Percentiles rank a stretch among this genome's conserved stretches.
phyloP scores from a whole-genome alignment of 2,329 filamentous ascomycete species.

The Hypoxylon rubiginosum region DNA sequence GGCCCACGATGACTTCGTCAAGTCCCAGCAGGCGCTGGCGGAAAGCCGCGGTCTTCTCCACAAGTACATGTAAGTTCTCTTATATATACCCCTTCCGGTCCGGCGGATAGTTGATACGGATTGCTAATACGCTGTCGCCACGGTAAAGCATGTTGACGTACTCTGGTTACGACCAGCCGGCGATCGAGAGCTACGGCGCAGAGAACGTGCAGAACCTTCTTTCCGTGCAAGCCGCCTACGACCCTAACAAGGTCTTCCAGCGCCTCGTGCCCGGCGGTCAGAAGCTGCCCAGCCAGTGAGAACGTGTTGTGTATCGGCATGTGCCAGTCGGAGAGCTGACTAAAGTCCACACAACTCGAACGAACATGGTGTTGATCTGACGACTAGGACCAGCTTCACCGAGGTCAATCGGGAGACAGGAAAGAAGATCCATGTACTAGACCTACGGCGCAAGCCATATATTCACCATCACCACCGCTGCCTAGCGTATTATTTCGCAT shows the following conservation, averaged over 20 bases:
- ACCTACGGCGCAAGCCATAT: not conserved
- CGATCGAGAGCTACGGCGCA: conserved; percentile 15
- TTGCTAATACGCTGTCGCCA: not conserved
- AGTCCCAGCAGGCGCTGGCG: conserved; percentile 9
- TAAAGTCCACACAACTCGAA: not conserved
- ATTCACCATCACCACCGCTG: not conserved
- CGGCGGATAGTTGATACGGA: not conserved
- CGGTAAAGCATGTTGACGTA: conserved; percentile 16
- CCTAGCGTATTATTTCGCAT: not conserved
- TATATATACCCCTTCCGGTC: not conserved
- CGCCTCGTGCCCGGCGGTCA: conserved; percentile 17
- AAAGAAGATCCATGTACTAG: not conserved
- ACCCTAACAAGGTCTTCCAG: conserved; percentile 20
- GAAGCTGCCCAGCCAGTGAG: conserved; percentile 9
- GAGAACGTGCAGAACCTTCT: conserved; percentile 15
- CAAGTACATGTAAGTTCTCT: conserved; percentile 1
- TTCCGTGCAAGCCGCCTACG: conserved; percentile 14
- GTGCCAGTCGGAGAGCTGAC: not conserved
- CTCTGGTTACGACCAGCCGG: conserved; percentile 14
- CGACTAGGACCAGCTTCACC: not conserved
- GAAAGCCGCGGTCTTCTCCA: conserved; percentile 7
- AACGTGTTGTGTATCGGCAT: not conserved
- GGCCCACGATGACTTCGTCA: conserved; percentile 19
- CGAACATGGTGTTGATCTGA: not conserved
- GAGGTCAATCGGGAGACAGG: not conserved